phyloP scores from a whole-genome alignment of 2,329 filamentous ascomycete genomes.

The Aspergillus sp. region DNA sequence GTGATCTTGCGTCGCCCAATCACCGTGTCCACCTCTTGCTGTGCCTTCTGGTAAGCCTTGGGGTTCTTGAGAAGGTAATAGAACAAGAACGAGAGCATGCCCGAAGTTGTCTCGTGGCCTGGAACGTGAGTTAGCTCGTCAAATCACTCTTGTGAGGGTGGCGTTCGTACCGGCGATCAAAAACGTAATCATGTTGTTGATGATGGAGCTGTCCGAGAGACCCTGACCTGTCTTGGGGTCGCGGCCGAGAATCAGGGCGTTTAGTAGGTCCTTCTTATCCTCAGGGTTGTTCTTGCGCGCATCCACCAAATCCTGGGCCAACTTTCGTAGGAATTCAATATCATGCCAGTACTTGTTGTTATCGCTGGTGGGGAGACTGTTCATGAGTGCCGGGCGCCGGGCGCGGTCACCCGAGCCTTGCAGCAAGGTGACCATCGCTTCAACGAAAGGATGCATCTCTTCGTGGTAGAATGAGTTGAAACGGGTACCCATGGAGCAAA shows the following conservation, averaged over 20 bases:
- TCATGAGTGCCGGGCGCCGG: conserved; percentile 48
- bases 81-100: conserved; percentile 64
- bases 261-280: conserved; percentile 65
- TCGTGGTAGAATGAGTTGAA: conserved; percentile 75
- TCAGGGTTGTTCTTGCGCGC: conserved; percentile 56
- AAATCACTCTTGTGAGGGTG: neutral
- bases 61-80: conserved; percentile 65
- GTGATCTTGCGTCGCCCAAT: conserved; percentile 59
- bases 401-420: conserved; percentile 54
- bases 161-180: conserved; percentile 57
- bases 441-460: conserved; percentile 67
- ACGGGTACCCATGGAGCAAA: conserved; percentile 69
- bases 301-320: conserved; percentile 61
- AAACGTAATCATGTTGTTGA: conserved; percentile 72
- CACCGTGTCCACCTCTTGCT: conserved; percentile 66
- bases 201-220: conserved; percentile 63
- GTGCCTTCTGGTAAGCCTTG: conserved; percentile 59
- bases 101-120: conserved; percentile 71
- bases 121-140: neutral
- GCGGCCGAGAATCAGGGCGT: conserved; percentile 66
- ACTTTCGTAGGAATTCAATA: conserved; percentile 49
- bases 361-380: conserved; percentile 42
- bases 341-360: conserved; percentile 33
- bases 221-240: conserved; percentile 67
- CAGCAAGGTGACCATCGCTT: conserved; percentile 66